These are phyloP conservation scores for Clohesyomyces aquaticus DNA, from an alignment of 495 filamentous ascomycete genomes.

Conservation along the genomic window DNA sequence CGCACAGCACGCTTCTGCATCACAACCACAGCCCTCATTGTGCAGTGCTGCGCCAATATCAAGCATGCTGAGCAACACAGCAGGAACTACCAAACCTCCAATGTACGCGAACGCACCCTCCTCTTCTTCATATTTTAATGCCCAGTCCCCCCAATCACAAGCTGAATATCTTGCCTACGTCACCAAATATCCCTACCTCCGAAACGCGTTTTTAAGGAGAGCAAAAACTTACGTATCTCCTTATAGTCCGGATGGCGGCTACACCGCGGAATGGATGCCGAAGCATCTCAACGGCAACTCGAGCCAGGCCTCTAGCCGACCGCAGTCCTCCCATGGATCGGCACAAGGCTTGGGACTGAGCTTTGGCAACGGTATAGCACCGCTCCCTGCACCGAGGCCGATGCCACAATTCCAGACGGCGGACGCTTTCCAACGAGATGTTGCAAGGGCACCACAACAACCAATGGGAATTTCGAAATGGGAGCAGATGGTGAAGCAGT, in stretches of 20 bases:
- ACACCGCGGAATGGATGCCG: conserved; percentile 42
- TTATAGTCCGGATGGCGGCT: conserved; percentile 43
- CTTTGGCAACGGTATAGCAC: neutral
- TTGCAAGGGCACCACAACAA: neutral
- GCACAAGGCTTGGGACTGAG: conserved; percentile 10
- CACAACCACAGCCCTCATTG: conserved; percentile 22
- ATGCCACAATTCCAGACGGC: conserved; percentile 29
- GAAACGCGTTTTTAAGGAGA: conserved; percentile 45
- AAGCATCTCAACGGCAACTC: conserved; percentile 5
- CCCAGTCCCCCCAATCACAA: conserved; percentile 32
- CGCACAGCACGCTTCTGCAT: conserved; percentile 19
- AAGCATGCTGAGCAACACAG: conserved; percentile 32
- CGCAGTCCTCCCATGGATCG: neutral
- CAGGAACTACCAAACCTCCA: conserved; percentile 32
- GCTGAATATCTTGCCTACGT: conserved; percentile 43
- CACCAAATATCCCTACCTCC: conserved; percentile 48
- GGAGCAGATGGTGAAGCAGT: conserved; percentile 32
- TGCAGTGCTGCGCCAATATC: conserved; percentile 32
- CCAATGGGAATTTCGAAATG: conserved; percentile 12
- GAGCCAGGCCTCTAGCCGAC: neutral
- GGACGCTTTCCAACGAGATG: conserved; percentile 33
- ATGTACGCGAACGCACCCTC: conserved; percentile 34
- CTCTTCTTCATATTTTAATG: conserved; percentile 33
- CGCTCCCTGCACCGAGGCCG: conserved; percentile 16
- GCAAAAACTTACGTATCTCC: conserved; percentile 45